phyloP scores from a whole-genome alignment of 345 rosid species.

The Reutealis trisperma region DNA sequence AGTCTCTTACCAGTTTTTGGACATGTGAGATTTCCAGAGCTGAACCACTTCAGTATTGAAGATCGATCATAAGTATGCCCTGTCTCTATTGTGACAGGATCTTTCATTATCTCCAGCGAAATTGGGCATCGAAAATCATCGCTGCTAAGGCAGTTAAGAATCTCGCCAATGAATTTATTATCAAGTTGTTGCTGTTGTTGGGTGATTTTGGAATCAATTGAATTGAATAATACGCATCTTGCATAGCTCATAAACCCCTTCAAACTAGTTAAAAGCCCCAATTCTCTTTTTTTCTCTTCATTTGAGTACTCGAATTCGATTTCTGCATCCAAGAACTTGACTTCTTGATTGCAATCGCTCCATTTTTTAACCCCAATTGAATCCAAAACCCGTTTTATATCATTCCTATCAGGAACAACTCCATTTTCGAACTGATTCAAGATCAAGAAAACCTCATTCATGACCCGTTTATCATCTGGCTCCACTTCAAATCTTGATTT shows the following conservation, averaged over 20 bases:
- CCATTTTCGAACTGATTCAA: slow-evolving; percentile 51
- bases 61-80: slow-evolving; percentile 25
- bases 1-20: slow-evolving; percentile 18
- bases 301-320: slow-evolving; percentile 35
- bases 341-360: slow-evolving; percentile 62
- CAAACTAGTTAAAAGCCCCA: slow-evolving; percentile 49
- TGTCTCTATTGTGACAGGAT: slow-evolving; percentile 24
- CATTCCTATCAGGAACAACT: slow-evolving; percentile 37
- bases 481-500: slow-evolving; percentile 48
- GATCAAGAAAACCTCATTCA: slow-evolving; percentile 38
- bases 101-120: slow-evolving; percentile 25
- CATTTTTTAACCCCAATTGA: slow-evolving; percentile 55
- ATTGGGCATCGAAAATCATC: slow-evolving; percentile 39
- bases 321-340: slow-evolving; percentile 56
- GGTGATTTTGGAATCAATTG: slow-evolving; percentile 31
- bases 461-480: slow-evolving; percentile 41
- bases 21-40: slow-evolving; percentile 16
- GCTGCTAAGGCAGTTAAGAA: slow-evolving; percentile 35
- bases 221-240: slow-evolving; percentile 57
- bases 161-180: slow-evolving; percentile 3
- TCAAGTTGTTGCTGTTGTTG: slow-evolving; percentile 1
- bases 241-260: slow-evolving; percentile 58
- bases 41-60: slow-evolving; percentile 27
- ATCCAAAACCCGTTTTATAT: slow-evolving; percentile 43
- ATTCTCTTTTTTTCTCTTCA: slow-evolving; percentile 31